Conservation (phyloP, 192 early-diverging fungal genomes). For the Phycomyces nitens region DNA sequence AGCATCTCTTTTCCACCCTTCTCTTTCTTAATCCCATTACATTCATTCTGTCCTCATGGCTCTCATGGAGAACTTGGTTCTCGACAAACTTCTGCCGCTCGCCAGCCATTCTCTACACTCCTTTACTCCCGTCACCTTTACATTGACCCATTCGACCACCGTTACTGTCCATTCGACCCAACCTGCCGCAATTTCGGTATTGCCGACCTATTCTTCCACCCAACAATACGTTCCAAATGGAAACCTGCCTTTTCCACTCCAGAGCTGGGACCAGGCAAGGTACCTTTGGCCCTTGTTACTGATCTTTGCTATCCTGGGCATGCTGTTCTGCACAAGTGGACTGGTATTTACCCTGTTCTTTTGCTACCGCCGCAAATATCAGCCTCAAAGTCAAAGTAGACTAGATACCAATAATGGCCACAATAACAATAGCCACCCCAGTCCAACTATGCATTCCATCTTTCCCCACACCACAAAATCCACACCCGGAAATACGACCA, state of each 20-base stretch:
- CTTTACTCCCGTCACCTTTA: not conserved
- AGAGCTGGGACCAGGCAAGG: not conserved
- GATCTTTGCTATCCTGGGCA: not conserved
- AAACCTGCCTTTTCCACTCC: not conserved
- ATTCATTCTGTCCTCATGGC: not conserved
- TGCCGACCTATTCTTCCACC: not conserved
- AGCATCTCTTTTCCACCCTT: not conserved
- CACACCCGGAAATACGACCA: not conserved
- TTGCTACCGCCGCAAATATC: no score
- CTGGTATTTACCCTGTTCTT: not conserved
- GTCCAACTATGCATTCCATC: not conserved
- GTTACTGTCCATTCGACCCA: not conserved
- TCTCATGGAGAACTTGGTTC: not conserved
- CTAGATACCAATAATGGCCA: no score
- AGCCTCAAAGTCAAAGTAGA: no score
- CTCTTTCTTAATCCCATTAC: not conserved
- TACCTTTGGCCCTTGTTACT: not conserved
- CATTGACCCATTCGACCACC: not conserved
- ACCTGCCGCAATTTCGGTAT: no score
- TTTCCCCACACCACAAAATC: not conserved
- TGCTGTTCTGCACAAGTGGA: not conserved
- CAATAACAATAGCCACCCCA: no score
- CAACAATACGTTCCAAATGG: not conserved
- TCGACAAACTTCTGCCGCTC: not conserved
- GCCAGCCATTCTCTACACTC: not conserved